Base-by-base conservation (phyloP, 1,139 yeast genomes). In the Protomyces macrosporus region DNA sequence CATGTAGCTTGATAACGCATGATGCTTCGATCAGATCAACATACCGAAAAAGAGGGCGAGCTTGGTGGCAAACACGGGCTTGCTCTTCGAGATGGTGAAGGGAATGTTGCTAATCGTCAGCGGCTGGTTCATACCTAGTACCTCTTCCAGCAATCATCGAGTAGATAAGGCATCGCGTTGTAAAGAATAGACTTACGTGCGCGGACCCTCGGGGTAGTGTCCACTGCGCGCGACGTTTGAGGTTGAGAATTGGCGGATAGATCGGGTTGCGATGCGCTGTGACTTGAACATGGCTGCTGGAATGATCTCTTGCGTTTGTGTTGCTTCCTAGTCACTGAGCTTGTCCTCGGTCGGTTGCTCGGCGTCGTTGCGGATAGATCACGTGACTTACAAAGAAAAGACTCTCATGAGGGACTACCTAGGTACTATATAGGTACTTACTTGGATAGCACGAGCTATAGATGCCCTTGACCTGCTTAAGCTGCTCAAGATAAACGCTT, bases 181-280 rank as follows among this genome's bases (percentile, higher is more conserved):
- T 23, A 2, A 1, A 23, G 2, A 23, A 1, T 23, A 23, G 30
- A 23, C 62, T 14, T 52, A 58, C 62, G 62, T 58, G 23, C 62
- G 42, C 35, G 62, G 62, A 3, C 62, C 62, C 45, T 58, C 56
- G 12, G 62, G 62, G 52, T 52, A 51, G 36, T 58, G 62, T 33
- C 62, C 62, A 6, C 52, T 40, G 23, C 62, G 56, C 16, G 53
- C 62, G n/a, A 58, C 56, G 4, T 51, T 35, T 12, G 62, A 45
- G n/a, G 62, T 58, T 14, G 62, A 50, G 42, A 58, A 58, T 34
- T 58, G 62, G 33, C 62, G 39, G 12, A 52, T 16, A 6, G 48
- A 51, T 6, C 23, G 16, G 10, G 52, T 33, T 12, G 56, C 39
- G 48, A 42, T 23, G n/a, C 48, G n/a, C 48, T 42, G 48, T 14